Percentiles rank a stretch among this genome's conserved stretches.
Conservation (phyloP, 805 yeast genomes). For the Candida ovalis region DNA sequence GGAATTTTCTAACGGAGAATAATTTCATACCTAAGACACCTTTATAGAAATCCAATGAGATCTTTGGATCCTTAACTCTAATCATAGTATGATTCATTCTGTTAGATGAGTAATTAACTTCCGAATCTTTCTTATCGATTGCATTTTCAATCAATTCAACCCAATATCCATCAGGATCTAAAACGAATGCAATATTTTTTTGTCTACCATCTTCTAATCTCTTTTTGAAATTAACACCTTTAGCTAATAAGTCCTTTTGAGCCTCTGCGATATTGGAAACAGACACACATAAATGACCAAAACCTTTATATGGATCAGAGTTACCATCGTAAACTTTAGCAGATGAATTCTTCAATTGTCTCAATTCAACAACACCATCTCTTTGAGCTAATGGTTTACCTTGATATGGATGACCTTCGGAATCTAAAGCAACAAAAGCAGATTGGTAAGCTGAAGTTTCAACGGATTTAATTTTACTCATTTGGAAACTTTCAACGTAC, state of each 20-base stretch:
- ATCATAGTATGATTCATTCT: conserved; percentile 89
- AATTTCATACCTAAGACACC: conserved; percentile 80
- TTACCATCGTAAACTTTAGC: conserved; percentile 77
- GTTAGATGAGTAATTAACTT: conserved; percentile 38
- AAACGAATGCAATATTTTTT: conserved; percentile 86
- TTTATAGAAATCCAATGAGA: conserved; percentile 73
- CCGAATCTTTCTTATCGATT: conserved; percentile 36
- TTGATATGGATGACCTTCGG: conserved; percentile 36
- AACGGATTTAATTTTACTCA: conserved; percentile 53
- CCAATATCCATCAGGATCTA: conserved; percentile 98
- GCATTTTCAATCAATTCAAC: conserved; percentile 74
- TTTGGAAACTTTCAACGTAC: conserved; percentile 71
- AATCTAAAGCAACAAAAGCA: conserved; percentile 62
- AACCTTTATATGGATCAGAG: conserved; percentile 79
- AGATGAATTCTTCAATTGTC: conserved; percentile 65
- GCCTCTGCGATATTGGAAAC: conserved; percentile 71
- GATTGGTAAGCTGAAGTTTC: conserved; percentile 59
- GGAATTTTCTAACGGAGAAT: conserved; percentile 50
- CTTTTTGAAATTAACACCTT: conserved; percentile 77
- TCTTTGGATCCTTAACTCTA: conserved; percentile 79
- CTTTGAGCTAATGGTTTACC: conserved; percentile 37
- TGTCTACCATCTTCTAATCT: conserved; percentile 87
- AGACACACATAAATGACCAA: conserved; percentile 89
- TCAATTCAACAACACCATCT: conserved; percentile 76
- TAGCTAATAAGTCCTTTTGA: conserved; percentile 53